These are phyloP conservation scores for Candida krabiensis DNA, from an alignment of 805 yeast species.

Conservation along the genomic window DNA sequence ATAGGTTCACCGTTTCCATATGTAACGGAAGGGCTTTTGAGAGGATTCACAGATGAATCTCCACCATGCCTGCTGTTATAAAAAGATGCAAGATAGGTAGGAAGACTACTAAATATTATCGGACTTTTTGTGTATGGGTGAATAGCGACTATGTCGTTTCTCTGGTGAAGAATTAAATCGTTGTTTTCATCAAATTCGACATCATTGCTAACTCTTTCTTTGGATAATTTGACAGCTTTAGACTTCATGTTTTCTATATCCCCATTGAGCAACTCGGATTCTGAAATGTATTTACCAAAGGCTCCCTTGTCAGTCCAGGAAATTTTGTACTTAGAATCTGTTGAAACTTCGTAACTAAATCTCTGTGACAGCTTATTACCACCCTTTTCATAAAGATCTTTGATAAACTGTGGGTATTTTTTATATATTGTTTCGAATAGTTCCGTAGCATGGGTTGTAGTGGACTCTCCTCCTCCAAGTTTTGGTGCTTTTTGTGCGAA, in stretches of 20 bases:
- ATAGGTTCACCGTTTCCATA: conserved; percentile 24
- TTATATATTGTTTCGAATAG: conserved; percentile 17
- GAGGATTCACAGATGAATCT: no score
- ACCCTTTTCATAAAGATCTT: conserved; percentile 14
- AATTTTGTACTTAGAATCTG: conserved; percentile 9
- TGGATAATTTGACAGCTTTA: conserved; percentile 6
- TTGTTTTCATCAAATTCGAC: conserved; percentile 13
- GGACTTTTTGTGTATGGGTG: conserved; percentile 15
- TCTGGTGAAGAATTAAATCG: conserved; percentile 14
- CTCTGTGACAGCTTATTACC: conserved; percentile 10
- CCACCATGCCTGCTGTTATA: conserved; percentile 9
- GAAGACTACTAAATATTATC: conserved; percentile 24
- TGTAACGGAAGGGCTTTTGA: conserved; percentile 12
- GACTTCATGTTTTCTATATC: conserved; percentile 7
- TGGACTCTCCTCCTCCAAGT: conserved; percentile 22
- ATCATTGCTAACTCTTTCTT: conserved; percentile 10
- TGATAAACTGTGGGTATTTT: conserved; percentile 26
- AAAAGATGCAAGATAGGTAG: conserved; percentile 19
- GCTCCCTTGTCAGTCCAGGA: conserved; percentile 15
- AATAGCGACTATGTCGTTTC: conserved; percentile 4
- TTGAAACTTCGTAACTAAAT: conserved; percentile 7
- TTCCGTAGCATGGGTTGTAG: conserved; percentile 25
- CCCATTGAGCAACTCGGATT: conserved; percentile 1
- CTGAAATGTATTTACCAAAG: conserved; percentile 13
- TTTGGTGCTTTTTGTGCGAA: conserved; percentile 20